phyloP scores from a whole-genome alignment of 352 stramenopile species.

The Globisporangium nunn region DNA sequence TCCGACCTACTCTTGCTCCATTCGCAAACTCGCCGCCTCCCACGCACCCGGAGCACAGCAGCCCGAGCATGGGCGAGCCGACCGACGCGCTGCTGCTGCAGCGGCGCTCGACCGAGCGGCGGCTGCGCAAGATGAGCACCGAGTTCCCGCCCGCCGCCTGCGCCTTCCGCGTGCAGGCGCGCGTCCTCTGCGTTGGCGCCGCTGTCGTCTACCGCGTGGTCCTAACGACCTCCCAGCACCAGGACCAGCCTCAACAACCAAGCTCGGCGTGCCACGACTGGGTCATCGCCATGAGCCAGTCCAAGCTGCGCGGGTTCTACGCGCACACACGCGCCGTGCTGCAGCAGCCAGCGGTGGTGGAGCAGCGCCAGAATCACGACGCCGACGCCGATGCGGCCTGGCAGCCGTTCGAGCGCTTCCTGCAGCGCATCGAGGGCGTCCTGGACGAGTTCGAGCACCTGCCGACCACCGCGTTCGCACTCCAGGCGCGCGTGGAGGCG shows the following conservation, averaged over 20 bases:
- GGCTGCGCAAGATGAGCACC: conserved; percentile 56
- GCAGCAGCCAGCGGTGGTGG: conserved; percentile 21
- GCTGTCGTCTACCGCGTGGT: conserved; percentile 53
- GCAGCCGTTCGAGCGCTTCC: conserved; percentile 43
- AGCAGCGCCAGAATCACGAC: conserved; percentile 18
- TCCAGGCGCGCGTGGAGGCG: conserved; percentile 26
- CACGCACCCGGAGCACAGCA: no score
- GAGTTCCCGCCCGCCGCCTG: conserved; percentile 43
- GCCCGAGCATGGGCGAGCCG: background rate
- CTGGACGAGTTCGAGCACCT: conserved; percentile 34
- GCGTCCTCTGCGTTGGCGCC: conserved; percentile 45
- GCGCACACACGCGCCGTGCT: conserved; percentile 32
- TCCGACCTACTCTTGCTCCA: background rate
- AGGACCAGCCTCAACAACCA: background rate
- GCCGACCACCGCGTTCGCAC: conserved; percentile 28
- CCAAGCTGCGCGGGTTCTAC: conserved; percentile 48
- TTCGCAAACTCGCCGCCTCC: background rate
- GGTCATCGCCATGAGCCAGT: conserved; percentile 56
- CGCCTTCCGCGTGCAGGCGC: conserved; percentile 35
- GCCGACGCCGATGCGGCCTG: conserved; percentile 9
- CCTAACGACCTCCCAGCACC: conserved; percentile 17
- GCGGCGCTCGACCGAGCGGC: conserved; percentile 22
- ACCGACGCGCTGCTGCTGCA: no score
- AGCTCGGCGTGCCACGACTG: conserved; percentile 31
- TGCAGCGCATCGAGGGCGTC: conserved; percentile 25